phyloP scores from a whole-genome alignment of 2,329 filamentous ascomycete species.

The Leptographium galeiforme region DNA sequence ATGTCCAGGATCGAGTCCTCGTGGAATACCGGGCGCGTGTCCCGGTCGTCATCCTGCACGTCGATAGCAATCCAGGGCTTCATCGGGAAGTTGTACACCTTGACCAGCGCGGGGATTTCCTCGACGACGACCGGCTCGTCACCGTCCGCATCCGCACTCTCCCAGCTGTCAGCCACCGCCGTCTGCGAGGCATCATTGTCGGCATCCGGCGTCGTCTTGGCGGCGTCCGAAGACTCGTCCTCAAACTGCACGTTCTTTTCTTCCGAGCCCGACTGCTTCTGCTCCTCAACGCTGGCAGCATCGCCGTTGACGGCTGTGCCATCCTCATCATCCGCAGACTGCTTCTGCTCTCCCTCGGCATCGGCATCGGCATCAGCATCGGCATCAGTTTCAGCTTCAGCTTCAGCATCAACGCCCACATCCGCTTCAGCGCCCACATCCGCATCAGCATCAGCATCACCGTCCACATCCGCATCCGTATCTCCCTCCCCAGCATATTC shows the following conservation, averaged over 20 bases:
- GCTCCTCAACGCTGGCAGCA: conserved; percentile 27
- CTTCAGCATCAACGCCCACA: too few species aligned
- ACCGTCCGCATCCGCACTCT: conserved; percentile 61
- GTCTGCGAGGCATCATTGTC: conserved; percentile 46
- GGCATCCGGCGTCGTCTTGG: conserved; percentile 24
- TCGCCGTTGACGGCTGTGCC: background rate
- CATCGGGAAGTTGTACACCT: conserved; percentile 92
- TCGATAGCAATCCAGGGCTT: conserved; percentile 88
- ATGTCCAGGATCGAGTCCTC: conserved; percentile 82
- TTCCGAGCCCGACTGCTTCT: conserved; percentile 40
- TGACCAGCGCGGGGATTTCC: conserved; percentile 51
- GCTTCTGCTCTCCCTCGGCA: background rate
- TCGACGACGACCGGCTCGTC: conserved; percentile 53
- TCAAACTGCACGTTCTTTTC: conserved; percentile 40
- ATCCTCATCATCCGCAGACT: background rate
- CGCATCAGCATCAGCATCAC: background rate
- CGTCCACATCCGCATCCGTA: background rate
- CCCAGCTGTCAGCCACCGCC: conserved; percentile 74
- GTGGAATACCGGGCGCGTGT: conserved; percentile 51
- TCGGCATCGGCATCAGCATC: background rate
- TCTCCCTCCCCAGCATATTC: conserved; percentile 36
- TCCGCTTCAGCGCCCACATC: too few species aligned
- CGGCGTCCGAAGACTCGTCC: background rate
- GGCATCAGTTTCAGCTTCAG: too few species aligned
- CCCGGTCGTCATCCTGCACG: conserved; percentile 45